Evolutionary conservation across 495 filamentous ascomycete species (phyloP), one percentile per base, ranked within the genome.

Genomic region (Penicillium soppii): DNA sequence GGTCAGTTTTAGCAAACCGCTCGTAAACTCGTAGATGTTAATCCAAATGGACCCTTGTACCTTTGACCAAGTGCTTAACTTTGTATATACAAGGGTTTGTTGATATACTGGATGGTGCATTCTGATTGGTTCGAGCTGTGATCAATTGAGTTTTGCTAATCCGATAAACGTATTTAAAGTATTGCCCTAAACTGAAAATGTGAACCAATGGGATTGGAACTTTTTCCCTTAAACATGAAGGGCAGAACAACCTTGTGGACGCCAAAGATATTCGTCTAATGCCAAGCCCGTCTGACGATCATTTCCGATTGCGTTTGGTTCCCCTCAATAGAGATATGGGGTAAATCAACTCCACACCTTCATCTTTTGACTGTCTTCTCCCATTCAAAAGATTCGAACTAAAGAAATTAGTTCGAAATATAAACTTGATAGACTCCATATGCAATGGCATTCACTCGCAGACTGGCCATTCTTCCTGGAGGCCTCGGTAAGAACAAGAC

Each of bases 401-500:
- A 4, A 32, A n/a, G 7, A 27, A 4, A 27, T 9, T 27, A 9
- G 4, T 27, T n/a, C n/a, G n/a, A n/a, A n/a, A n/a, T n/a, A n/a
- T n/a, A n/a, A n/a, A n/a, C n/a, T n/a, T n/a, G n/a, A n/a, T 27
- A 5, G 9, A 9, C 23, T 26, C 15, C 20, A 10, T 20, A 43
- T 8, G 58, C 15, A 20, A 72, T 72, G 69, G 65, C 69, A 9
- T 65, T 72, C 19, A 56, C 62, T 7, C 54, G 67, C 35, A 58
- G 69, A 19, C 47, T 73, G 30, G 70, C 70, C 3, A 70, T 73
- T 40, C 63, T 73, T 35, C 70, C 70, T 4, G 70, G 70, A 40
- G 70, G 70, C 5, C 52, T 73, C 44, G 68, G 70, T 73, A 69
- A 33, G 56, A n/a, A 47, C 45, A 59, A 47, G 42, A 4, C 0